These are phyloP conservation scores for Mrakia blollopis DNA, from an alignment of 768 basidiomycete genomes.

Conservation along the genomic window DNA sequence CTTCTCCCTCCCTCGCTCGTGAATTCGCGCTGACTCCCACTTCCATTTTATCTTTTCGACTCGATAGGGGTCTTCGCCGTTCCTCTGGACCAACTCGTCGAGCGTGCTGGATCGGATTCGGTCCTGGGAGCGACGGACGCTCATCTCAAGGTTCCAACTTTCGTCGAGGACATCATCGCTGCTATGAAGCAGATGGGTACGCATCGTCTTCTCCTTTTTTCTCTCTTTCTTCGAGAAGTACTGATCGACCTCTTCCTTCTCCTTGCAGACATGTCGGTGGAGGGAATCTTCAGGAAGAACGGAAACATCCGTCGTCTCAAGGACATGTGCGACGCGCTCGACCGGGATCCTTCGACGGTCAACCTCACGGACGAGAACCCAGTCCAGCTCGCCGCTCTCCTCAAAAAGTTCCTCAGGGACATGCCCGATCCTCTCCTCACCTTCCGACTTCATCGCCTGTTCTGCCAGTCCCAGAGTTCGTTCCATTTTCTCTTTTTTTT, in stretches of 20 bases:
- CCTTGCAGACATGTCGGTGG: constrained; percentile 86
- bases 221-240: neutral
- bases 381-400: constrained; percentile 88
- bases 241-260: neutral
- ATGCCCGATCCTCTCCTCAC: constrained; percentile 94
- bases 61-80: constrained; percentile 80
- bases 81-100: constrained; percentile 85
- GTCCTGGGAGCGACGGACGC: constrained; percentile 79
- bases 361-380: constrained; percentile 92
- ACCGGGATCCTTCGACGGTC: constrained; percentile 86
- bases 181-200: constrained; percentile 99
- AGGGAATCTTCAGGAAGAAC: constrained; percentile 97
- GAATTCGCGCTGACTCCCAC: neutral
- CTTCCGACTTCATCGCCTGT: constrained; percentile 82
- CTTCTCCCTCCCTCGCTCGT: neutral
- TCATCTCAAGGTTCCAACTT: constrained; percentile 84
- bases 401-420: constrained; percentile 96
- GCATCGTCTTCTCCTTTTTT: constrained; percentile 38
- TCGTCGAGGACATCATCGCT: constrained; percentile 95
- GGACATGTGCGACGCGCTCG: constrained; percentile 84
- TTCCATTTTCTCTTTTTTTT: constrained; percentile 35
- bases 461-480: constrained; percentile 83
- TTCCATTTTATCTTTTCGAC: neutral
- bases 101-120: constrained; percentile 93
- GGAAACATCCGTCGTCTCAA: constrained; percentile 92